phyloP scores from a whole-genome alignment of 306 rosid species.

The Pterocarpus santalinus region DNA sequence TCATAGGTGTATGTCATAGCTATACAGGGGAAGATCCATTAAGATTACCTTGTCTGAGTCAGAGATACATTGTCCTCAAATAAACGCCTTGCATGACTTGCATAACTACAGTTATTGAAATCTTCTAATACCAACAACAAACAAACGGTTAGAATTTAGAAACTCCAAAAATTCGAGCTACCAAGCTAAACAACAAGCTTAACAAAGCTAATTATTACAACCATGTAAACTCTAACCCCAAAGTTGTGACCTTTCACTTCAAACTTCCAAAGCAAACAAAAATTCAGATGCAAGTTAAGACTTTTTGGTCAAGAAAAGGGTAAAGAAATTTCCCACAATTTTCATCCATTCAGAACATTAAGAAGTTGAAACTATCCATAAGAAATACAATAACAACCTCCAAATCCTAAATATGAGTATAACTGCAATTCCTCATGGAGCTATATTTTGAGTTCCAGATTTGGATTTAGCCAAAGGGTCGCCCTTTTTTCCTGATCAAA shows the following conservation, averaged over 20 bases:
- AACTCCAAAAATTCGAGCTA: conserved; percentile 39
- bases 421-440: no score
- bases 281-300: conserved; percentile 33
- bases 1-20: conserved; percentile 4
- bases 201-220: not conserved
- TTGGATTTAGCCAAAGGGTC: not conserved
- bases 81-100: conserved; percentile 64
- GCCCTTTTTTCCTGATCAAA: conserved; percentile 11
- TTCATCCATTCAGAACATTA: conserved; percentile 8
- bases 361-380: conserved; percentile 6
- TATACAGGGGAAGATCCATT: conserved; percentile 9
- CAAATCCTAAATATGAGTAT: not conserved
- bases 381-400: not conserved
- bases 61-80: conserved; percentile 49
- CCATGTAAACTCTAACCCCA: conserved; percentile 20
- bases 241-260: conserved; percentile 18
- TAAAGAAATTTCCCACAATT: conserved; percentile 1
- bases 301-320: not conserved
- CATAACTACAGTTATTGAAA: conserved; percentile 40
- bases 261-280: conserved; percentile 27
- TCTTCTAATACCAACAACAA: conserved; percentile 50
- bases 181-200: conserved; percentile 26
- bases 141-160: conserved; percentile 33
- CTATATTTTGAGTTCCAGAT: conserved; percentile 3
- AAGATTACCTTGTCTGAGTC: conserved; percentile 59